Conservation (phyloP, 768 basidiomycete species). For the Russula brevipes region DNA sequence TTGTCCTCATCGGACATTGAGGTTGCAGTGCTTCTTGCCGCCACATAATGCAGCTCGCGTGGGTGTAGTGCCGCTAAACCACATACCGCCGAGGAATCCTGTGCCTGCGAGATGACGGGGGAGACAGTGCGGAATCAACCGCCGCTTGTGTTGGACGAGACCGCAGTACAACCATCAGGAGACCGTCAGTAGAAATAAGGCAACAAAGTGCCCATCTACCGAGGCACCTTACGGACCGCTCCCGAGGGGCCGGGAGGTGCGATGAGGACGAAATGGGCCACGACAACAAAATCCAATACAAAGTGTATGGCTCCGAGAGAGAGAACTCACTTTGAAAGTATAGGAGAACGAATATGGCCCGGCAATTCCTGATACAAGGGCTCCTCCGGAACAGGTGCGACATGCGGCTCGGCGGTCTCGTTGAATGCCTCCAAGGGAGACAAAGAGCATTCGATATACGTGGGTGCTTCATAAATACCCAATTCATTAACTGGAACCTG, state of each 20-base stretch:
- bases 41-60: background rate
- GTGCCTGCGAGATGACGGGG: background rate
- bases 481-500: constrained; percentile 7
- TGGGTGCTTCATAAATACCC: constrained; percentile 14
- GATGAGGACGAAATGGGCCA: background rate
- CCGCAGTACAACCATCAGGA: background rate
- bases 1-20: background rate
- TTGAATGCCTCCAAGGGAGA: constrained; percentile 16
- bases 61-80: too few relatives aligned
- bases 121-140: background rate
- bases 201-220: background rate
- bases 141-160: background rate
- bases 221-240: background rate
- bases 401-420: constrained; percentile 2
- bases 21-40: background rate
- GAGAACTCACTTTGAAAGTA: constrained; percentile 25
- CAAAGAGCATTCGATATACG: background rate
- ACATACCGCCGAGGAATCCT: too few relatives aligned
- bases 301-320: background rate
- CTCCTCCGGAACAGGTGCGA: background rate
- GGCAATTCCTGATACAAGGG: constrained; percentile 1
- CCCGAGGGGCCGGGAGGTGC: background rate
- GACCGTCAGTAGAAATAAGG: background rate
- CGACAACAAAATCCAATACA: background rate
- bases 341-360: constrained; percentile 23